Base-by-base conservation (phyloP, 2,329 filamentous ascomycete genomes). In the Pseudopithomyces maydicus region DNA sequence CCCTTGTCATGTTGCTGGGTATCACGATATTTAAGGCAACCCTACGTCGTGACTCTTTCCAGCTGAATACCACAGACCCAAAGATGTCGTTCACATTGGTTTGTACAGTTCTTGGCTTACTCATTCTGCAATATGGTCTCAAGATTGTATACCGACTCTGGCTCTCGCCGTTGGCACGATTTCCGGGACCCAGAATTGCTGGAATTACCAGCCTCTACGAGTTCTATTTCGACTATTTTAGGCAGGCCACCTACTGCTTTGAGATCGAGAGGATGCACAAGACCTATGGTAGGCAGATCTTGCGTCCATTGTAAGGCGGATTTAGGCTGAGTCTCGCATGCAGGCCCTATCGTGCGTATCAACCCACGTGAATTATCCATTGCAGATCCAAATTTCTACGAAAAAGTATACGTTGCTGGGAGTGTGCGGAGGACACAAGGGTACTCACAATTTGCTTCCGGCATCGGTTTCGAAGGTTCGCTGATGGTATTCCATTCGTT, bases 181-280 rank as follows among this genome's bases (percentile, higher is more conserved):
- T 64, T 48, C 61, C 61, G 1, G 59, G 59, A 1, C 57, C 61
- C 14, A 62, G 53, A 51, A 15, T 64, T 1, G 59, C 61, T 8
- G 61, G 57, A 5, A 26, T 32, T 1, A 64, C 59, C 1, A 5
- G 33, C 3, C 48, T 19, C n/a, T 62, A 62, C 43, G 61, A 64
- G 38, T 49, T 57, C 17, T 64, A 62, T 33, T 56, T 29, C 39
- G 44, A 64, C 23, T 45, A 49, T 22, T 32, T 64, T 17, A 46
- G 57, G 22, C 50, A 61, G 6, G 71, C 68, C 7, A 59, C 56
- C 23, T 75, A 68, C 45, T 48, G 64, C 6, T 67, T 58, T 32
- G 56, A 71, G 36, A 65, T 74, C 33, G 59, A 69, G 42, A 49
- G 63, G 20, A 61, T 75, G 61, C 73, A 76, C 45, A 19, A 66